phyloP scores from a whole-genome alignment of 2,329 filamentous ascomycete genomes.

The Cyphellophora attinorum region DNA sequence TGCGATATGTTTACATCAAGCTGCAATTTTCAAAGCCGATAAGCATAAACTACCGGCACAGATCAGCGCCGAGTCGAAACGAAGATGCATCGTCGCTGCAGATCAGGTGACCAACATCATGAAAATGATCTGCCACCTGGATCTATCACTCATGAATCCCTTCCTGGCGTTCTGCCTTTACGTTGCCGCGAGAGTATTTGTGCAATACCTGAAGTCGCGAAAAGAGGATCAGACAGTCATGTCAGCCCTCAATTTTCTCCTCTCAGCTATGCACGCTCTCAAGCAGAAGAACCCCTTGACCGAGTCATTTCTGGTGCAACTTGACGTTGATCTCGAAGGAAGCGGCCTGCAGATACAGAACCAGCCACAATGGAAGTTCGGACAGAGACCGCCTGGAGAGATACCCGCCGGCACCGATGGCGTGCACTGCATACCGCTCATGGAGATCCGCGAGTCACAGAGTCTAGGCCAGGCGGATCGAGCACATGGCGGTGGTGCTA shows the following conservation, averaged over 20 bases:
- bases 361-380: slow-evolving; percentile 13
- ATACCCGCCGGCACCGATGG: slow-evolving; percentile 15
- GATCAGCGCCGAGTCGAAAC: slow-evolving; percentile 80
- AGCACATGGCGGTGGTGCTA: not conserved
- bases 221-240: slow-evolving; percentile 69
- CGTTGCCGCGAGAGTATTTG: slow-evolving; percentile 88
- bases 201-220: slow-evolving; percentile 92
- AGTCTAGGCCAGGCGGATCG: slow-evolving; percentile 3
- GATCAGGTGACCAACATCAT: slow-evolving; percentile 92
- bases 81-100: slow-evolving; percentile 84
- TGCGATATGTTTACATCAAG: slow-evolving; percentile 94
- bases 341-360: slow-evolving; percentile 24
- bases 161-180: slow-evolving; percentile 95
- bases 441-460: slow-evolving; percentile 16
- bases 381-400: slow-evolving; percentile 13
- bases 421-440: slow-evolving; percentile 15
- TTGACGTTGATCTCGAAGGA: slow-evolving; percentile 80
- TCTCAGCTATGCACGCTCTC: slow-evolving; percentile 81
- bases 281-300: slow-evolving; percentile 84
- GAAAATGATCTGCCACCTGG: slow-evolving; percentile 86
- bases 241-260: slow-evolving; percentile 79
- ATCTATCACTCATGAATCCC: slow-evolving; percentile 77
- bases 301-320: slow-evolving; percentile 85
- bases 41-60: slow-evolving; percentile 69
- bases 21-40: slow-evolving; percentile 94